phyloP scores from a whole-genome alignment of 1,139 yeast genomes.

The Scheffersomyces illinoinensis region DNA sequence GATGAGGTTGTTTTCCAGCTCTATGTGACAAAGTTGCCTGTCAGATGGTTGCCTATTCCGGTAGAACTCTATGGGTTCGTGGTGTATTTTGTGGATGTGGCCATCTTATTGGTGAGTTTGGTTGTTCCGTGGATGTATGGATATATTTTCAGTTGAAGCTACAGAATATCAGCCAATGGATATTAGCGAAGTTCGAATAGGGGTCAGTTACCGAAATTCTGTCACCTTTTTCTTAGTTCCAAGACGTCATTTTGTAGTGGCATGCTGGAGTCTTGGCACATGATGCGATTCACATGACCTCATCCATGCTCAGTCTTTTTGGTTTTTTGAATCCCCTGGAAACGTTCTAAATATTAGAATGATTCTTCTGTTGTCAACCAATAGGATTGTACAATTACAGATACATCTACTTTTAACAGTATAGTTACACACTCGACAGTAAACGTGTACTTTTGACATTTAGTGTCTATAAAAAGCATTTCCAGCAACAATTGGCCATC shows the following conservation, averaged over 20 bases:
- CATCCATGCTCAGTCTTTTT: background rate
- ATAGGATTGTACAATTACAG: background rate
- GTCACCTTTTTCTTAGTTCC: background rate
- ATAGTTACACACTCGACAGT: background rate
- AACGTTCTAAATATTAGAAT: background rate
- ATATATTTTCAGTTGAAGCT: slow-evolving; percentile 3
- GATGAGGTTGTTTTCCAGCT: slow-evolving; percentile 27
- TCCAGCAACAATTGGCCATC: background rate
- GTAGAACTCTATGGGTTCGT: slow-evolving; percentile 38
- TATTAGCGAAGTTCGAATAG: background rate
- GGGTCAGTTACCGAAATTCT: background rate
- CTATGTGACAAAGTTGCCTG: slow-evolving; percentile 34
- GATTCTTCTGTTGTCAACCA: background rate
- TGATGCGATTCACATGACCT: background rate
- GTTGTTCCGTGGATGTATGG: slow-evolving; percentile 11
- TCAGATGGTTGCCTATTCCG: slow-evolving; percentile 37
- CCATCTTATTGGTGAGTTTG: slow-evolving; percentile 14
- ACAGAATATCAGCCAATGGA: background rate
- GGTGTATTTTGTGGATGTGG: slow-evolving; percentile 30
- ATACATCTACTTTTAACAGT: background rate
- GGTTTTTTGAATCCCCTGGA: background rate
- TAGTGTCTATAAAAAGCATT: background rate
- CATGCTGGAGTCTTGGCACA: background rate
- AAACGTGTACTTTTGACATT: background rate
- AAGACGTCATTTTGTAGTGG: background rate